These are phyloP conservation scores for Teunomyces atbi DNA, from an alignment of 805 yeast genomes.

Conservation along the genomic window DNA sequence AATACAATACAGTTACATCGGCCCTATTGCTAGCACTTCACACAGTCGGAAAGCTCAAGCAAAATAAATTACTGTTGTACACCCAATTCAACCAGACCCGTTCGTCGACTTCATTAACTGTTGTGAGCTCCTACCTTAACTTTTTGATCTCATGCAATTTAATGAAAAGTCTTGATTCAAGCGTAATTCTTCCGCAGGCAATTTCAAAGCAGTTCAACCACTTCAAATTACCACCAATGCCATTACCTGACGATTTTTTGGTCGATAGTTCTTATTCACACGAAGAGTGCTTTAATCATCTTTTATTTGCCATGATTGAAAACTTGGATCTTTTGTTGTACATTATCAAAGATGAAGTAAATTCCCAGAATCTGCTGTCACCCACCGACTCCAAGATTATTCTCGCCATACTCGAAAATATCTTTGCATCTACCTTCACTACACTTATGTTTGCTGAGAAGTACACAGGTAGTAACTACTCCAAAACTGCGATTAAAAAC, in stretches of 20 bases:
- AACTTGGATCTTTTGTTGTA: conserved; percentile 10
- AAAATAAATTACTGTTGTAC: conserved; percentile 15
- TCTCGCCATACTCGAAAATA: conserved; percentile 14
- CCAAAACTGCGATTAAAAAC: not conserved
- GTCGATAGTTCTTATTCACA: conserved; percentile 7
- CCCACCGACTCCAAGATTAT: conserved; percentile 9
- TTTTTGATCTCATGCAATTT: conserved; percentile 16
- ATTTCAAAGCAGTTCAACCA: conserved; percentile 14
- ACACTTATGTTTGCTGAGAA: conserved; percentile 11
- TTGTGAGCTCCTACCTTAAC: conserved; percentile 15
- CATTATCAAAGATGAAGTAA: conserved; percentile 15
- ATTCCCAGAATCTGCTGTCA: conserved; percentile 6
- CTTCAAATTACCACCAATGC: conserved; percentile 28
- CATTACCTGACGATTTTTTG: conserved; percentile 23
- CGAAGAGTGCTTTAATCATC: conserved; percentile 5
- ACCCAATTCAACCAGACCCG: conserved; percentile 16
- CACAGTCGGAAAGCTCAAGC: conserved; percentile 3
- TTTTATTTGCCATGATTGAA: conserved; percentile 8
- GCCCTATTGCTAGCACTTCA: conserved; percentile 9
- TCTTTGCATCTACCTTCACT: conserved; percentile 16
- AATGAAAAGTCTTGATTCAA: conserved; percentile 7
- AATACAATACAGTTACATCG: conserved; percentile 6
- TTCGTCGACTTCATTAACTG: conserved; percentile 20
- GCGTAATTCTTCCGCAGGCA: conserved; percentile 10
- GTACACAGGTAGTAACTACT: conserved; percentile 3